These are phyloP conservation scores for Aquilaria malaccensis DNA, from an alignment of 345 rosid species.

Conservation along the genomic window DNA sequence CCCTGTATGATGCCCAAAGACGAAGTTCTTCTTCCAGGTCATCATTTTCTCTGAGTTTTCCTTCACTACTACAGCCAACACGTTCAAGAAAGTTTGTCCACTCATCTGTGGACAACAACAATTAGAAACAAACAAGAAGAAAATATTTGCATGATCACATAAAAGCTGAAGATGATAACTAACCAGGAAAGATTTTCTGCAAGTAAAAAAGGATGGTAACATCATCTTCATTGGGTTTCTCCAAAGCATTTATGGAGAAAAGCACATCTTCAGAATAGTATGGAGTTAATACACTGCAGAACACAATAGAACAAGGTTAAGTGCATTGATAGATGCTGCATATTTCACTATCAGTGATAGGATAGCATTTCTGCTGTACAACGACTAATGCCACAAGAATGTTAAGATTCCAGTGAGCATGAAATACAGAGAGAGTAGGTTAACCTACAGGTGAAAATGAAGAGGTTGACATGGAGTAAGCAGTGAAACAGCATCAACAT, in stretches of 20 bases:
- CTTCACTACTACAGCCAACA: slow-evolving; percentile 38
- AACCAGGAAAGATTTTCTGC: slow-evolving; percentile 84
- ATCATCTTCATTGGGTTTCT: slow-evolving; percentile 72
- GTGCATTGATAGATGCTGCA: not conserved
- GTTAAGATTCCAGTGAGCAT: slow-evolving; percentile 2
- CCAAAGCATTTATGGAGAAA: slow-evolving; percentile 47
- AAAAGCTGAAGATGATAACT: not conserved
- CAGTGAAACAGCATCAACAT: too few relatives aligned
- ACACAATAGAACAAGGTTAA: slow-evolving; percentile 7
- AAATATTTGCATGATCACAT: not conserved
- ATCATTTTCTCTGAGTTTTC: slow-evolving; percentile 34
- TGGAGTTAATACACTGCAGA: slow-evolving; percentile 66
- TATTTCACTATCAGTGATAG: not conserved
- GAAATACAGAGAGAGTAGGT: too few relatives aligned
- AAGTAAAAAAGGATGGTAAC: slow-evolving; percentile 74
- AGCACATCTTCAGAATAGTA: slow-evolving; percentile 70
- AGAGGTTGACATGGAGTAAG: too few relatives aligned
- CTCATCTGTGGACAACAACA: slow-evolving; percentile 36
- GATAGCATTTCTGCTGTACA: not conserved
- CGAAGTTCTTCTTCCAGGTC: slow-evolving; percentile 57
- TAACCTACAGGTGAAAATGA: too few relatives aligned
- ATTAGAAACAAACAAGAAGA: not conserved
- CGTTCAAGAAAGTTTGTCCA: slow-evolving; percentile 72
- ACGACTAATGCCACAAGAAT: not conserved
- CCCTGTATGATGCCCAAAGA: slow-evolving; percentile 78